Evolutionary conservation across 202 grass and related monocot genomes (phyloP).

Genomic region (Schoenoplectus tabernaemontani): DNA sequence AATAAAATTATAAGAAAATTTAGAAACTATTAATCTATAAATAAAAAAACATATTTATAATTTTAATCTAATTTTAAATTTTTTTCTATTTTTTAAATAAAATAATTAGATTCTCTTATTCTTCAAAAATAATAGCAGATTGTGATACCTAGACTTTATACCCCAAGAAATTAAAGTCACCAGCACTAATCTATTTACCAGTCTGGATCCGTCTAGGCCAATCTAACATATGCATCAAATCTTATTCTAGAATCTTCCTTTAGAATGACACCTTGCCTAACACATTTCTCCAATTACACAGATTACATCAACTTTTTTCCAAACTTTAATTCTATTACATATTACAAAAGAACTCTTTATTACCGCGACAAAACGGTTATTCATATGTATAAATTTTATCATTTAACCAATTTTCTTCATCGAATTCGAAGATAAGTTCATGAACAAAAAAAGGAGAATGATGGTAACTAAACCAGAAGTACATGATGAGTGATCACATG

Average conservation of each 20-base stretch:
- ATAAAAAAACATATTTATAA: no score
- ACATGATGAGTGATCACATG: conserved; percentile 45
- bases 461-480: not conserved
- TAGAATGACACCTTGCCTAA: conserved; percentile 14
- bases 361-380: not conserved
- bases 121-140: no score
- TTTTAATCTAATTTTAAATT: no score
- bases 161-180: not conserved
- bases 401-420: conserved; percentile 15
- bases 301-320: not conserved
- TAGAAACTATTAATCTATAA: no score
- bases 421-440: not conserved
- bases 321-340: not conserved
- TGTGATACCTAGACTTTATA: not conserved
- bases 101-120: not conserved
- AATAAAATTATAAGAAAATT: no score
- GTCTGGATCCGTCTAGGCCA: conserved; percentile 1
- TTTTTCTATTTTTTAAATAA: no score
- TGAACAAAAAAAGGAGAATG: not conserved
- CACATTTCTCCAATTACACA: conserved; percentile 10
- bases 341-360: conserved; percentile 12
- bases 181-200: not conserved
- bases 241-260: conserved; percentile 13
- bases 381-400: not conserved
- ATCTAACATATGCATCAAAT: not conserved